These are phyloP conservation scores for Pyrenopolyporus hunteri DNA, from an alignment of 495 filamentous ascomycete species.

Conservation along the genomic window DNA sequence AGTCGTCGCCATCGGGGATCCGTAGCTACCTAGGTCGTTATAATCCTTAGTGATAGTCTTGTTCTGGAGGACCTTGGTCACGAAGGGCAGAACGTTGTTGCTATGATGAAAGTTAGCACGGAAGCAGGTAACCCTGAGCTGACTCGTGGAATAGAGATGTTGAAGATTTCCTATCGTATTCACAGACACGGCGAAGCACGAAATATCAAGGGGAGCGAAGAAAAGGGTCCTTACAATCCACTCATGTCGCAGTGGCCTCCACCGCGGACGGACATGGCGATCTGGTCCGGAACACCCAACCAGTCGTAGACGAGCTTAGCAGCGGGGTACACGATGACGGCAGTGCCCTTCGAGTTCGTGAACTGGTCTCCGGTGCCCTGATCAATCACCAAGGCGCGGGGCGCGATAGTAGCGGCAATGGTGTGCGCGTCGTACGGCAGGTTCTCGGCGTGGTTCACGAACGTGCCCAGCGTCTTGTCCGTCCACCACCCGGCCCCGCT, in stretches of 20 bases:
- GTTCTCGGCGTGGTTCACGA: slow-evolving; percentile 56
- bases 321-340: slow-evolving; percentile 56
- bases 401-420: slow-evolving; percentile 60
- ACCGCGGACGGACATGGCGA: slow-evolving; percentile 55
- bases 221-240: slow-evolving; percentile 49
- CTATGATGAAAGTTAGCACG: slow-evolving; percentile 38
- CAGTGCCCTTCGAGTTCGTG: slow-evolving; percentile 58
- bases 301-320: slow-evolving; percentile 60
- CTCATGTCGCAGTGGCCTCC: slow-evolving; percentile 59
- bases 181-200: too few relatives aligned
- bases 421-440: slow-evolving; percentile 61
- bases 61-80: slow-evolving; percentile 56
- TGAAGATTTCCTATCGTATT: not conserved
- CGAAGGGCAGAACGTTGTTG: slow-evolving; percentile 56
- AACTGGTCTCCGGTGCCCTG: slow-evolving; percentile 57
- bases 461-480: slow-evolving; percentile 52
- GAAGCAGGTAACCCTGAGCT: not conserved
- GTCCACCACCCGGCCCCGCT: slow-evolving; percentile 60
- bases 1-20: slow-evolving; percentile 53
- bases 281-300: slow-evolving; percentile 54
- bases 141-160: not conserved
- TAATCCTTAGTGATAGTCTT: slow-evolving; percentile 55
- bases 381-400: slow-evolving; percentile 57
- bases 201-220: not conserved
- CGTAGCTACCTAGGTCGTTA: slow-evolving; percentile 52